Conservation (phyloP, 1,139 yeast genomes). For the Sugiyamaella grinbergsii region DNA sequence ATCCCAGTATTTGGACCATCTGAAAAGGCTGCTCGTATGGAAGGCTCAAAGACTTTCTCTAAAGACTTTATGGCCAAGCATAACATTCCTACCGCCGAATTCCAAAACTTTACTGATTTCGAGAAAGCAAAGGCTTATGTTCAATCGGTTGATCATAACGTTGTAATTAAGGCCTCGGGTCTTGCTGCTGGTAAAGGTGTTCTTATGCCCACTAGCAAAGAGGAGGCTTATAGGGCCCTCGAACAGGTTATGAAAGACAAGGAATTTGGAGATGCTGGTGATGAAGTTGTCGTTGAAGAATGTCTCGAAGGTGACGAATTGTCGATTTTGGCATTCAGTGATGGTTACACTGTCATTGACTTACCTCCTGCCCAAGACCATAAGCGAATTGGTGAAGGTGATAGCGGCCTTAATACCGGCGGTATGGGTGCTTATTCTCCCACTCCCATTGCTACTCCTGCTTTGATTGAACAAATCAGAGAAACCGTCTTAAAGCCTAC, state of each 20-base stretch:
- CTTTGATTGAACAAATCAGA: slow-evolving; percentile 68
- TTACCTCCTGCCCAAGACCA: slow-evolving; percentile 99
- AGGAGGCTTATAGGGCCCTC: slow-evolving; percentile 84
- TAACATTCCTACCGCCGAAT: slow-evolving; percentile 90
- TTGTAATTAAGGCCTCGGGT: slow-evolving; percentile 96
- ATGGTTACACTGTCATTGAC: slow-evolving; percentile 88
- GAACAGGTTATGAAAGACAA: slow-evolving; percentile 87
- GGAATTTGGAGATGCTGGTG: slow-evolving; percentile 92
- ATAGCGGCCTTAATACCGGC: slow-evolving; percentile 93
- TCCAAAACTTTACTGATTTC: slow-evolving; percentile 74
- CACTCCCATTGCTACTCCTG: slow-evolving; percentile 84
- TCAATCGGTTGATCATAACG: slow-evolving; percentile 58
- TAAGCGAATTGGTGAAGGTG: slow-evolving; percentile 92
- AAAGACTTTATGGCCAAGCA: slow-evolving; percentile 93
- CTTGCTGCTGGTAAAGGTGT: slow-evolving; percentile 99
- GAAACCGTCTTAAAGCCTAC: slow-evolving; percentile 81
- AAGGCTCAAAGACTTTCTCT: slow-evolving; percentile 94
- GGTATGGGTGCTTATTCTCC: slow-evolving; percentile 99
- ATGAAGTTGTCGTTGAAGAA: slow-evolving; percentile 96
- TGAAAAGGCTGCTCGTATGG: slow-evolving; percentile 87
- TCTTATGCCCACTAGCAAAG: slow-evolving; percentile 78
- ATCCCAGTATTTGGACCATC: slow-evolving; percentile 97
- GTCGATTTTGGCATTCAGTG: slow-evolving; percentile 87
- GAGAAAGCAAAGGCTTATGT: slow-evolving; percentile 76
- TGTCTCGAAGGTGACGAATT: slow-evolving; percentile 96